Base-by-base conservation (phyloP, 2,329 filamentous ascomycete species). In the Paecilomyces sp. region DNA sequence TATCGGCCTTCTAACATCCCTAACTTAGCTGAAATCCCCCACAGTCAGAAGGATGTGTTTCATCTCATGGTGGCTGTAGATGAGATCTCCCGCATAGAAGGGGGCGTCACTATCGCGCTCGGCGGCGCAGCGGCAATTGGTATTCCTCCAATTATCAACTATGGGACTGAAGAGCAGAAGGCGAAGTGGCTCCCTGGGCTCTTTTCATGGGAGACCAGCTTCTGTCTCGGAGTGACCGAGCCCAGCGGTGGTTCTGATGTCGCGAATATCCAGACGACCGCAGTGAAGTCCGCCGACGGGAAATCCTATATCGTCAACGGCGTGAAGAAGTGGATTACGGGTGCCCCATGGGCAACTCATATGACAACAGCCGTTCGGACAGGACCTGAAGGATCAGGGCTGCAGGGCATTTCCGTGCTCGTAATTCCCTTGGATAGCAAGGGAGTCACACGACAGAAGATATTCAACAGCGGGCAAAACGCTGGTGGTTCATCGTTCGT, bases 261-360 rank as follows among this genome's bases (percentile, higher is more conserved):
- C 2, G 85, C 85, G 0, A 83, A 82, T 63, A 81, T 89, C 53
- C 77, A 79, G 57, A 88, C 86, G 2, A 87, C 83, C 0, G 87
- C 87, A 0, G 11, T 15, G 5, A 41, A 41, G 12, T 68, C 72
- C 41, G 76, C 75, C 28, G 76, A 82, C 41, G 82, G 80, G 0
- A 74, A 77, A 34, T 69, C 76, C 55, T 89, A 87, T 65, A 67
- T 87, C 36, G 84, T 88, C n/a, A 87, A 86, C 59, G 86, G 86
- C 0, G 80, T 81, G 56, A 88, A 89, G 77, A 87, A 87, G 69
- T 87, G 85, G 85, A 88, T 89, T 64, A 88, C 86, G 0, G 85
- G 84, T 54, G 82, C 78, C 13, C 80, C 83, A 1, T 85, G 80
- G 78, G 83, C 85, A 12, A 80, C 85, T 55, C 85, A 85, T 68